Evolutionary conservation across 1,139 yeast genomes (phyloP).

Genomic region (Yamadazyma kanchanaburiensis): DNA sequence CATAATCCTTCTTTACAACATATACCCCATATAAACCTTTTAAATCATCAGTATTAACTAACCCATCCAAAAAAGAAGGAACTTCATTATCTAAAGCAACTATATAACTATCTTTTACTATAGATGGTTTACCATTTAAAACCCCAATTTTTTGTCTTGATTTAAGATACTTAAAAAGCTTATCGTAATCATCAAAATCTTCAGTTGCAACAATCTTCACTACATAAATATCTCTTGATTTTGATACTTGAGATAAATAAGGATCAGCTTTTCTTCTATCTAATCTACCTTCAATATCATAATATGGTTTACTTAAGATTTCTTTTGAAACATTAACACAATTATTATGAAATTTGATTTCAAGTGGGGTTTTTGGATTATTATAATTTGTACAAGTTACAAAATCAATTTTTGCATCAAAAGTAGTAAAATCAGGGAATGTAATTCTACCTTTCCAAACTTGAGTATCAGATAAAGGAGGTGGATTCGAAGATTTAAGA

Average conservation of each 20-base stretch:
- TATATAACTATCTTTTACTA: constrained; percentile 66
- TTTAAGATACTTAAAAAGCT: constrained; percentile 52
- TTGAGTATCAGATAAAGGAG: constrained; percentile 7
- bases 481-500: constrained; percentile 4
- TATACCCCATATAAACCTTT: constrained; percentile 41
- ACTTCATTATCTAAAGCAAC: constrained; percentile 36
- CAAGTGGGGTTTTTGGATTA: constrained; percentile 22
- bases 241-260: constrained; percentile 52
- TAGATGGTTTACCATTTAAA: constrained; percentile 43
- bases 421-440: constrained; percentile 54
- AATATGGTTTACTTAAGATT: constrained; percentile 24
- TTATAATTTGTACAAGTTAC: constrained; percentile 33
- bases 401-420: constrained; percentile 43
- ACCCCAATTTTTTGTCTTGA: constrained; percentile 59
- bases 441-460: constrained; percentile 58
- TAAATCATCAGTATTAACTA: constrained; percentile 7
- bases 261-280: constrained; percentile 51
- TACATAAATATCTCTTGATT: constrained; percentile 52
- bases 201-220: constrained; percentile 33
- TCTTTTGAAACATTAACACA: constrained; percentile 30
- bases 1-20: constrained; percentile 45
- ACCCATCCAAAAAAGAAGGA: constrained; percentile 25
- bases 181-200: constrained; percentile 33
- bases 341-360: constrained; percentile 19
- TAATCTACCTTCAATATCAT: constrained; percentile 63